These are phyloP conservation scores for Hyaloscypha hepaticicola DNA, from an alignment of 495 filamentous ascomycete genomes.

Conservation along the genomic window DNA sequence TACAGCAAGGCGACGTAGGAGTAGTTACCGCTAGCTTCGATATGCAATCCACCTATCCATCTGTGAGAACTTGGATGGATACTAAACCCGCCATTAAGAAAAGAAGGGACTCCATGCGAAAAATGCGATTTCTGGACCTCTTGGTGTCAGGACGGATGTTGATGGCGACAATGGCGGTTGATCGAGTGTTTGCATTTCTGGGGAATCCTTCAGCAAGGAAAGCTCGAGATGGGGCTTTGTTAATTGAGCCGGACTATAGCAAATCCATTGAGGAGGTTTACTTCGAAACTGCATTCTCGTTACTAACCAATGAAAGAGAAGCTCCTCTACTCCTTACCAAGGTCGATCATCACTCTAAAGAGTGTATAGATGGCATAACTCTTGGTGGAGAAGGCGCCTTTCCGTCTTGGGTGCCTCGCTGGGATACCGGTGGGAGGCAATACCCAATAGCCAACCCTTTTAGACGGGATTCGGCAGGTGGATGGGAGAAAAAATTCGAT, in stretches of 20 bases:
- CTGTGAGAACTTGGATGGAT: not conserved
- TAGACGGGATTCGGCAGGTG: not conserved
- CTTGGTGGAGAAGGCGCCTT: not conserved
- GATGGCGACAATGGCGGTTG: not conserved
- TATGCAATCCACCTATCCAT: not conserved
- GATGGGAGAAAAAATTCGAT: not conserved
- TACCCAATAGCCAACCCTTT: not conserved
- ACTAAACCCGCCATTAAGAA: too few relatives aligned
- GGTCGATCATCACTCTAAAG: not conserved
- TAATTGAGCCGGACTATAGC: not conserved
- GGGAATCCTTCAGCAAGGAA: not conserved
- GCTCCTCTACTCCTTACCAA: not conserved
- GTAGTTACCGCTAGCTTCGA: not conserved
- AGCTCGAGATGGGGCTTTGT: not conserved
- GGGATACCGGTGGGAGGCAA: not conserved
- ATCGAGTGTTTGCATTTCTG: not conserved
- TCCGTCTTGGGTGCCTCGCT: not conserved
- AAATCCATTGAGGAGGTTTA: not conserved
- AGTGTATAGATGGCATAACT: not conserved
- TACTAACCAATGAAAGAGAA: not conserved
- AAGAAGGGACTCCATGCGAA: too few relatives aligned
- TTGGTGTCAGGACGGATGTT: not conserved
- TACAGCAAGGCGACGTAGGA: not conserved
- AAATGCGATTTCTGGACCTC: not conserved
- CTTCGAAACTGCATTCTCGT: not conserved